Base-by-base conservation (phyloP, 345 rosid genomes). In the Aurinia saxatilis region DNA sequence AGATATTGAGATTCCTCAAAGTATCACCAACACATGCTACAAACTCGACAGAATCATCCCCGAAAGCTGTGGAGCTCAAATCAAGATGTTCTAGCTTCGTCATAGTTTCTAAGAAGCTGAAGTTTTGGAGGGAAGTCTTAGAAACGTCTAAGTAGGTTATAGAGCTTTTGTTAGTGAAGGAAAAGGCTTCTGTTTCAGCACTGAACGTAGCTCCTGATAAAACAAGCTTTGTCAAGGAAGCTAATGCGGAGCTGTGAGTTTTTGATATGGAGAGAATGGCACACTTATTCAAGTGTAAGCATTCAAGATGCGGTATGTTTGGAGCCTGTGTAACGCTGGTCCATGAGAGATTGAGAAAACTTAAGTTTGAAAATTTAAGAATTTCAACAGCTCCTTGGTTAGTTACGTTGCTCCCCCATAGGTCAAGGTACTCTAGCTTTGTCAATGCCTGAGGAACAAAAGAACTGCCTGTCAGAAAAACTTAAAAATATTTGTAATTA, bases 361-460 rank as follows among this genome's bases (percentile, higher is more conserved):
- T 81, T 77, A 92, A 67, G 66, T 78, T 78, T 50, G 83, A 77
- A 47, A 92, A 87, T 29, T 48, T 60, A 54, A 38, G 69, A 61
- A 92, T 84, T 71, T 62, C 21, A 23, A 60, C 15, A 53, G 71
- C 88, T n/a, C 96, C 96, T 42, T 70, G 50, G 56, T 87, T 76
- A 15, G 99, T 63, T 73, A 90, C 65, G 61, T 78, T 74, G 73
- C 96, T 93, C 21, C 96, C 97, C 95, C 97, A 90, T 12, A 93
- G 83, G 66, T 93, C 96, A 62, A 93, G 90, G 70, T 85, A 72
- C 65, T 85, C 80, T n/a, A 89, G 88, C 76, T 84, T 85, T 44
- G 66, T 75, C 78, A 90, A 60, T 35, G 46, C 90, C 97, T 93
- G 77, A 57, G 37, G 59, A 70, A 16, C 19, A 19, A 27, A 36